Percentiles rank a stretch among this genome's conserved stretches.
Conservation (phyloP, 768 basidiomycete species). For the Auriscalpium orientale region DNA sequence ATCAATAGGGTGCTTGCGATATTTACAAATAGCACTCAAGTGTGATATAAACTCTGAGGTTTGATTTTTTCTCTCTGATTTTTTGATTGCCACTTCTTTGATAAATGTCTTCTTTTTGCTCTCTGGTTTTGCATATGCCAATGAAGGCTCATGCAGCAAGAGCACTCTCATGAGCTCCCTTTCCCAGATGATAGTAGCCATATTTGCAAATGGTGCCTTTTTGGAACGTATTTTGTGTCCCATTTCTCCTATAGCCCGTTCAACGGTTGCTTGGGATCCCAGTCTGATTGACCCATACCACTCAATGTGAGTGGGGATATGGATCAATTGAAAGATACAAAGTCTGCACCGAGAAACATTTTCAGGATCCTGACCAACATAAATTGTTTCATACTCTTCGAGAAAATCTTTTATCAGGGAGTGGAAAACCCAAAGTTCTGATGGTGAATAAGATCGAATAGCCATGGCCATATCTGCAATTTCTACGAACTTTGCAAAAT, state of each 20-base stretch:
- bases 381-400: neutral
- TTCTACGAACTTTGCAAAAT: neutral
- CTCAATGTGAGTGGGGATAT: slow-evolving; percentile 15
- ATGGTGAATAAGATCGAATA: neutral
- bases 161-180: neutral
- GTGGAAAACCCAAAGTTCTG: no score
- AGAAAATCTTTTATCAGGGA: no score
- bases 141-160: neutral
- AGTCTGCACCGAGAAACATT: neutral
- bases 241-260: neutral
- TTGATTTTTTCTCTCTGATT: neutral
- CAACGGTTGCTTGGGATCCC: slow-evolving; percentile 8
- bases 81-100: neutral
- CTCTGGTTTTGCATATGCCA: neutral
- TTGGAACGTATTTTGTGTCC: neutral
- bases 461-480: neutral
- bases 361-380: neutral
- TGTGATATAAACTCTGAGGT: neutral
- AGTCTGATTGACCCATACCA: slow-evolving; percentile 30
- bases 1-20: neutral
- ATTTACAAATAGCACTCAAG: neutral
- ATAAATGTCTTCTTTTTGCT: neutral
- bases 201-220: neutral
- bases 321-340: neutral
- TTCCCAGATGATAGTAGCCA: neutral